Evolutionary conservation across 768 basidiomycete genomes (phyloP), one percentile per base, ranked within the genome.

Genomic region (Obba rivulosa): DNA sequence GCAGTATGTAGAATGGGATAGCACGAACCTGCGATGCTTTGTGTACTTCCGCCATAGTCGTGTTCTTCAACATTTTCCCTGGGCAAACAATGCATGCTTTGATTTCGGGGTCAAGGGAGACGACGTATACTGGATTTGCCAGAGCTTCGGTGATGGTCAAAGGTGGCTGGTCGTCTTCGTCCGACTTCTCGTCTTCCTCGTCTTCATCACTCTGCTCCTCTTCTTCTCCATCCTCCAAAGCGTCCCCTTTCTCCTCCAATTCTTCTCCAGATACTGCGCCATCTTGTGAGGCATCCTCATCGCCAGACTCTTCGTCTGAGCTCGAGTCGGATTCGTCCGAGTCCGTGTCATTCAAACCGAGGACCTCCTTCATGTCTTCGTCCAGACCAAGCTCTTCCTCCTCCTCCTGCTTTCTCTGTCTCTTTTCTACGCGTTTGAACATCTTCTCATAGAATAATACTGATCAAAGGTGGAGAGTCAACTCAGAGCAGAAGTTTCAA

Each of bases 351-450:
- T 87, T 73, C 53, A 89, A 60, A 21, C 85, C 87, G 11, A 87
- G 66, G 31, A 80, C 60, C 41, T 78, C 79, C 58, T 75, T 85
- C 69, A 72, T 69, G n/a, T 81, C 82, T 28, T 75, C 77, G 49
- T 85, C 79, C 4, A 85, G 55, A 0, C 79, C 83, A 31, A 84
- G 72, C 43, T 79, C 76, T 61, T 83, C 81, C 52, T 85, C 84
- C 54, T 81, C 71, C 57, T 82, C 72, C 50, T 71, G 75, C 57
- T 75, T 81, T 57, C 72, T 73, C 21, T 73, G 75, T 40, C 81
- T 76, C 61, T 81, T 88, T 55, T 81, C 81, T 7, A 87, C 73
- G 50, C 88, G 79, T 67, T 91, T 90, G 73, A 87, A 88, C 87
- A 90, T 90, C 41, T 21, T 39, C 34, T 35, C 37, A 39, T 5